Evolutionary conservation across 2,329 filamentous ascomycete species (phyloP), one percentile per base, ranked within the genome.

Genomic region (Cladosporium sp.): DNA sequence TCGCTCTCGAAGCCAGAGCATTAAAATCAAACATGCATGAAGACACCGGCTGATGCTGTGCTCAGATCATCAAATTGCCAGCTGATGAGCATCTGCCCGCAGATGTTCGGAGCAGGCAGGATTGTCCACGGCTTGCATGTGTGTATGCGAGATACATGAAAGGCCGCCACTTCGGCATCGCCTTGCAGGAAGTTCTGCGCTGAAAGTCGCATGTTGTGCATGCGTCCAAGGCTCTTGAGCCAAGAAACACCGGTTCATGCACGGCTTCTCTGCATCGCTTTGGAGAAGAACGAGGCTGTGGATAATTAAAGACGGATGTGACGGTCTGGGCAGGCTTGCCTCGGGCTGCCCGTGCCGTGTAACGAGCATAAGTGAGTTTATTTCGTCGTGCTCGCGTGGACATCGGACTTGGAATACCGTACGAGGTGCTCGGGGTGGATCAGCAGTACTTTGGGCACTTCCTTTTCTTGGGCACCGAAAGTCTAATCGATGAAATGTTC

Each of bases 171-270:
- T 11, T 34, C 30, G 4, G 30, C 30, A 9, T 34, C 30, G 30
- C 30, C 11, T 34, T 34, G 30, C 30, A 34, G 30, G 30, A 34
- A 34, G 8, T 9, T 11, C 39, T 14, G 22, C 20, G 25, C 43
- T 47, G 43, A 8, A 47, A 14, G 25, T 14, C 25, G 43, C 20
- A 30, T 28, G 15, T n/a, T n/a, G n/a, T n/a, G n/a, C n/a, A n/a
- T n/a, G 20, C 42, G n/a, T 17, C 25, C 43, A 28, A 19, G 19
- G 19, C 30, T 25, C 25, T 25, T 25, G 25, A 22, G 49, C 36
- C 49, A 51, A 51, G 49, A 8, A 30, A 51, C 36, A 51, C 49
- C 20, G 49, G 36, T 37, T 51, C 36, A 39, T 51, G 49, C 49
- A 34, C 37, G 34, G 49, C 45, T 12, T 2, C 39, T 19, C 17